These are phyloP conservation scores for Ogataea pignaliae DNA, from an alignment of 805 yeast species.

Conservation along the genomic window DNA sequence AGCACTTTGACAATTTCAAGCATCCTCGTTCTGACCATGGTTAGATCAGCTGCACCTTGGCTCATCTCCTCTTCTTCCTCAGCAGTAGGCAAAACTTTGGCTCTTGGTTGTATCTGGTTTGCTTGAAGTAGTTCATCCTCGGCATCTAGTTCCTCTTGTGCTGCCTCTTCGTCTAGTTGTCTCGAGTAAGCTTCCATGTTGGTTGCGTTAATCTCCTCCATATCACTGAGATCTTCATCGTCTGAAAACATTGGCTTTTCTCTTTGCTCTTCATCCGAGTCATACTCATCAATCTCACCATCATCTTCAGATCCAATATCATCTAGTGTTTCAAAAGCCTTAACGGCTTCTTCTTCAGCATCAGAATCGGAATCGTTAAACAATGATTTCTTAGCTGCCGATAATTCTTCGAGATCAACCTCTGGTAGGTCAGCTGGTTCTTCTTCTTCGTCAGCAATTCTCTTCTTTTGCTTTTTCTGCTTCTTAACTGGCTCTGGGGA, in stretches of 20 bases:
- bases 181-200: conserved; percentile 79
- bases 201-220: conserved; percentile 70
- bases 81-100: conserved; percentile 67
- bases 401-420: conserved; percentile 62
- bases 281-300: conserved; percentile 43
- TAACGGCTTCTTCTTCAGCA: conserved; percentile 50
- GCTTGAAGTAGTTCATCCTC: conserved; percentile 58
- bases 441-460: conserved; percentile 33
- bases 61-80: conserved; percentile 57
- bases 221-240: conserved; percentile 61
- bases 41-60: conserved; percentile 64
- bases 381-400: conserved; percentile 66
- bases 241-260: conserved; percentile 79
- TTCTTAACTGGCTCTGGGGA: conserved; percentile 20
- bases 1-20: conserved; percentile 91
- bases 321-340: conserved; percentile 22
- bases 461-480: conserved; percentile 23
- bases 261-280: conserved; percentile 59
- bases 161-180: conserved; percentile 55
- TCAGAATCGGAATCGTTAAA: conserved; percentile 77
- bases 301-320: conserved; percentile 27
- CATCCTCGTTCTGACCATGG: conserved; percentile 86
- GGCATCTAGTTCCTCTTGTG: conserved; percentile 58
- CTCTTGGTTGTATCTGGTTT: conserved; percentile 62
- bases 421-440: conserved; percentile 51